These are phyloP conservation scores for Crataegus laevigata DNA, from an alignment of 306 rosid genomes.

Conservation along the genomic window DNA sequence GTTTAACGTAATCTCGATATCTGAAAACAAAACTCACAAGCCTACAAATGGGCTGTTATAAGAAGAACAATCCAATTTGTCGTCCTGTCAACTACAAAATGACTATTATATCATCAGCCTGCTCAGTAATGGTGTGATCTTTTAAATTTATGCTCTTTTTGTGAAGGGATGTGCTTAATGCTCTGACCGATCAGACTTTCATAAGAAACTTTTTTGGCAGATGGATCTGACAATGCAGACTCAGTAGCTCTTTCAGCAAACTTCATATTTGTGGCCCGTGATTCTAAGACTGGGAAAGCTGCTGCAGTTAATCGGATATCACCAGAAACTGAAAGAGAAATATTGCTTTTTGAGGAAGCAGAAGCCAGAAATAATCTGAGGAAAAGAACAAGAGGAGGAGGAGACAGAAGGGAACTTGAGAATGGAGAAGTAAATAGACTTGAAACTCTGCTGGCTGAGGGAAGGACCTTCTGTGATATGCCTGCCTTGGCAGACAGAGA, in stretches of 20 bases:
- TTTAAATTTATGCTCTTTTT: not conserved
- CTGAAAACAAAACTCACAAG: not conserved
- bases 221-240: conserved; percentile 35
- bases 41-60: not conserved
- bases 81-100: not conserved
- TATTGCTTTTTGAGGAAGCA: conserved; percentile 58
- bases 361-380: conserved; percentile 63
- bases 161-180: not conserved
- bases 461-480: conserved; percentile 77
- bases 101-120: not conserved
- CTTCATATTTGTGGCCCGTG: conserved; percentile 96
- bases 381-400: conserved; percentile 59
- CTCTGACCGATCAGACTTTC: not conserved
- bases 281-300: conserved; percentile 80
- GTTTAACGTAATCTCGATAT: not conserved
- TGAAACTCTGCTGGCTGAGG: conserved; percentile 52
- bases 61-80: not conserved
- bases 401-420: conserved; percentile 40
- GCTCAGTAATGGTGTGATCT: not conserved
- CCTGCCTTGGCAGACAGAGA: conserved; percentile 91
- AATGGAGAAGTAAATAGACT: conserved; percentile 39
- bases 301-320: conserved; percentile 74
- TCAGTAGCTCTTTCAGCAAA: conserved; percentile 68
- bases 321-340: conserved; percentile 72
- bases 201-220: conserved; percentile 21